Evolutionary conservation across 352 stramenopile genomes (phyloP), one percentile per base, ranked within the genome.

Genomic region (Phytophthora fragariaefolia): DNA sequence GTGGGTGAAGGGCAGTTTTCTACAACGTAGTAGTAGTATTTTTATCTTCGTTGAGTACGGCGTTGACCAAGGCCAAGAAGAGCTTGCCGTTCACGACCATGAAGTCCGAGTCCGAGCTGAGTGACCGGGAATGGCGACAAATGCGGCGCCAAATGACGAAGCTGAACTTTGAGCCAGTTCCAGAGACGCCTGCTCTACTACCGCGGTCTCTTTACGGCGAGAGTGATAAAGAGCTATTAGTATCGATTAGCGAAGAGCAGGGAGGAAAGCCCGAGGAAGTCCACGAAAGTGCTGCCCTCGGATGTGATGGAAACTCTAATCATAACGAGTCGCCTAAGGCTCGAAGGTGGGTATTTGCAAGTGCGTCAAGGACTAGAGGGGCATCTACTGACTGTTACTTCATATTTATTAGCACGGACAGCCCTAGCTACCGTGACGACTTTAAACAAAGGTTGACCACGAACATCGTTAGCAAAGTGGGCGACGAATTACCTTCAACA

Each of bases 81-180:
- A n/a, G n/a, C n/a, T n/a, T 36, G 28, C 28, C 28, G 12, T n/a
- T 5, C 47, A 42, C 10, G 30, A 50, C 12, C 27, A 73, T 73
- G 66, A 55, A 63, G 52, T 38, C 46, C 12, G 59, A 63, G 17
- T 13, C 43, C 4, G 72, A 72, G 26, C 60, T 87, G 17, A 87
- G 71, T 54, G 81, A 88, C 50, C 63, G 71, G 6, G 79, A 88
- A 47, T 90, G 81, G 81, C 75, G 81, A 10, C 74, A 88, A 63
- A 88, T 85, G 77, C 72, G 79, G 1, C 77, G 81, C 6, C 72
- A 76, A 53, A 70, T 90, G 45, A 51, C 77, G 26, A 80, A 77
- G 50, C 77, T 90, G n/a, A 64, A 79, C 30, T 90, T 90, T 30
- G 81, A 88, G n/a, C 77, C 81, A 7, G 79, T 90, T 26, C 81